Evolutionary conservation across 2,329 filamentous ascomycete species (phyloP).

Genomic region (Fusarium longipes): DNA sequence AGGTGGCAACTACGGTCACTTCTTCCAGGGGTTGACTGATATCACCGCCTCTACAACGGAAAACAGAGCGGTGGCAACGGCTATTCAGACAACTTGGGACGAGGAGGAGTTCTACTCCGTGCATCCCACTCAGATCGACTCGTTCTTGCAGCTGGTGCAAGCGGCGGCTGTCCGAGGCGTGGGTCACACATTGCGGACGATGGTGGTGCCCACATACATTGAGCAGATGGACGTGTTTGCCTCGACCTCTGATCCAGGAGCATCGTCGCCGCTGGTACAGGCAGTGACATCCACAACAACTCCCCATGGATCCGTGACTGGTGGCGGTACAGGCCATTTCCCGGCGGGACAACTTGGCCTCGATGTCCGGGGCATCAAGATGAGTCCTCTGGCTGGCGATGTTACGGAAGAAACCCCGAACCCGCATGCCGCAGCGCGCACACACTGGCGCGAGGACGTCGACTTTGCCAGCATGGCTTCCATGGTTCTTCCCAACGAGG

Average conservation of each 20-base stretch:
- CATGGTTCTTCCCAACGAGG: constrained; percentile 5
- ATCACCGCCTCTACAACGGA: constrained; percentile 6
- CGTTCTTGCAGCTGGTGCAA: constrained; percentile 14
- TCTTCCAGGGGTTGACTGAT: constrained; percentile 8
- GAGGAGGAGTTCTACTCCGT: constrained; percentile 16
- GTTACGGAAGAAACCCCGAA: background rate
- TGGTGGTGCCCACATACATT: constrained; percentile 17
- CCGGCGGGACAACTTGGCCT: constrained; percentile 5
- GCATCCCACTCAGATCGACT: constrained; percentile 24
- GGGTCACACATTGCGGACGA: constrained; percentile 1
- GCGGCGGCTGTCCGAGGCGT: constrained; percentile 9
- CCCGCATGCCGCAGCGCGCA: constrained; percentile 12
- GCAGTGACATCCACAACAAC: background rate
- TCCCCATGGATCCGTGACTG: background rate
- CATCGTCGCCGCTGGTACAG: constrained; percentile 3
- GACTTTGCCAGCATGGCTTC: constrained; percentile 8
- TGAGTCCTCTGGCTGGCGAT: constrained; percentile 10
- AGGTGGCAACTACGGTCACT: constrained; percentile 8
- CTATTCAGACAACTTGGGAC: background rate
- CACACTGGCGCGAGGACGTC: constrained; percentile 17
- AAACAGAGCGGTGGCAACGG: constrained; percentile 9
- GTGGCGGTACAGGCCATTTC: constrained; percentile 6
- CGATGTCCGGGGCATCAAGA: constrained; percentile 4
- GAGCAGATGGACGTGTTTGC: constrained; percentile 10
- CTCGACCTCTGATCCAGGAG: constrained; percentile 1